phyloP scores from a whole-genome alignment of 257 asterid species.

The Handroanthus guayacan region DNA sequence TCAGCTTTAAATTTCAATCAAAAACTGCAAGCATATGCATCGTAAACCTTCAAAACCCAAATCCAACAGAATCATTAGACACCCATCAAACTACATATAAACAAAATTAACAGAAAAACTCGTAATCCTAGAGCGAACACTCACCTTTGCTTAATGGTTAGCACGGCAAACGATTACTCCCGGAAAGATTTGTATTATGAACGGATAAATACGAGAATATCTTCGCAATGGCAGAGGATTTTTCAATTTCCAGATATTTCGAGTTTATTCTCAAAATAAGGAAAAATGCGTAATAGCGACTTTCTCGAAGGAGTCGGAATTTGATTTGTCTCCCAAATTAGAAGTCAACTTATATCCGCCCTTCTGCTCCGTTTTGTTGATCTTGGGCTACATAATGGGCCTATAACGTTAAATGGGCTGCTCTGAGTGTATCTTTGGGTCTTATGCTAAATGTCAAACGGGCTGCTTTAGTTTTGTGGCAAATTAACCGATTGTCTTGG shows the following conservation, averaged over 20 bases:
- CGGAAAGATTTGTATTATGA: not conserved
- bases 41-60: not conserved
- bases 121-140: not conserved
- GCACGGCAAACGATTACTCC: not conserved
- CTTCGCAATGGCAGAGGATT: not conserved
- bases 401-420: too few relatives aligned
- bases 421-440: not conserved
- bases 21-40: not conserved
- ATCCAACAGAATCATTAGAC: not conserved
- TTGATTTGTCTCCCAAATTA: not conserved
- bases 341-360: slow-evolving; percentile 7
- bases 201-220: not conserved
- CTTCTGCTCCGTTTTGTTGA: not conserved
- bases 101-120: not conserved
- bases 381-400: not conserved
- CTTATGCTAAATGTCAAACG: too few relatives aligned
- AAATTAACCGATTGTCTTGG: too few relatives aligned
- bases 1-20: not conserved
- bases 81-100: not conserved
- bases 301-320: not conserved
- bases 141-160: slow-evolving; percentile 33
- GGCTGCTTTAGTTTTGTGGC: too few relatives aligned
- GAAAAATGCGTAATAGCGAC: not conserved
- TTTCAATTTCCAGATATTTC: slow-evolving; percentile 40
- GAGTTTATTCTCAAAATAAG: slow-evolving; percentile 23